These are phyloP conservation scores for Breviolum minutum DNA, from an alignment of 73 alveolate species.

Conservation along the genomic window DNA sequence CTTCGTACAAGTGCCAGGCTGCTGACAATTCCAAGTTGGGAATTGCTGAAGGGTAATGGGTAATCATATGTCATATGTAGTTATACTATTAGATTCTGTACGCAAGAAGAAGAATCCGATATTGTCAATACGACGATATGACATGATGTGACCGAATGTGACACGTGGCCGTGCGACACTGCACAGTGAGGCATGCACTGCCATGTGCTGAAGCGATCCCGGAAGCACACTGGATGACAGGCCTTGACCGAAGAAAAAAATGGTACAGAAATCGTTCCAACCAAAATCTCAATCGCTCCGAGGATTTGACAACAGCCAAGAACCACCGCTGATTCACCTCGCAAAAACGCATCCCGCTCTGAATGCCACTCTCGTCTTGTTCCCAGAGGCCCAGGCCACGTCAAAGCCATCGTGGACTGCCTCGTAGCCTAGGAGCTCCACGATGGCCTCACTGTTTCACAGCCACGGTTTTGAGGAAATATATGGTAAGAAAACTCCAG, in stretches of 20 bases:
- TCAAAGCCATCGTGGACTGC: neutral
- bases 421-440: slow-evolving; percentile 29
- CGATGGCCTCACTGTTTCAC: neutral
- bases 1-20: neutral
- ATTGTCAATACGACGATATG: too few species aligned
- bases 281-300: neutral
- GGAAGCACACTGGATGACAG: slow-evolving; percentile 52
- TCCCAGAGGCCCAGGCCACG: neutral
- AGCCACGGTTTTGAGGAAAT: neutral
- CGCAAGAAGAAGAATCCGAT: too few species aligned
- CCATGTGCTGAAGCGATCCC: slow-evolving; percentile 24
- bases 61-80: too few species aligned
- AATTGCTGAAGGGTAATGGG: too few species aligned
- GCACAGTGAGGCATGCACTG: neutral
- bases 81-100: too few species aligned
- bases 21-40: too few species aligned
- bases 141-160: too few species aligned
- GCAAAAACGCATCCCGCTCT: neutral
- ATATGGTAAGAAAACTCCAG: neutral
- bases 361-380: neutral
- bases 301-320: slow-evolving; percentile 2
- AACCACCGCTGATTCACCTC: slow-evolving; percentile 35
- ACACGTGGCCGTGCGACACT: neutral
- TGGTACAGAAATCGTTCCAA: neutral
- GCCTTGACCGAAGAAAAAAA: neutral